phyloP scores from a whole-genome alignment of 202 grass and related monocot genomes.

The Schoenoplectus triqueter region DNA sequence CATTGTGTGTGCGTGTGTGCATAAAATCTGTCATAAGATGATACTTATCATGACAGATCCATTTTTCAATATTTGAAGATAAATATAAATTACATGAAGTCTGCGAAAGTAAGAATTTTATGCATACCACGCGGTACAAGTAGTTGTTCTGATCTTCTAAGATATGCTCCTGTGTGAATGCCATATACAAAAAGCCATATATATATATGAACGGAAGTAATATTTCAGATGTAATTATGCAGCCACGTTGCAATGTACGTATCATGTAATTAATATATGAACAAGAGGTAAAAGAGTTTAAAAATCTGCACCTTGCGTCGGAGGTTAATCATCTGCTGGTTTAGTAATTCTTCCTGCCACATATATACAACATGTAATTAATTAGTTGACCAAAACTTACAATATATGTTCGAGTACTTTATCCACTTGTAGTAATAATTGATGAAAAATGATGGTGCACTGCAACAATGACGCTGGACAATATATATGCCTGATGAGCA shows the following conservation, averaged over 20 bases:
- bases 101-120: neutral
- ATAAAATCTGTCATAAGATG: neutral
- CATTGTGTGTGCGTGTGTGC: neutral
- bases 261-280: too few species aligned
- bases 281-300: neutral
- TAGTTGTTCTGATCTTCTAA: constrained; percentile 55
- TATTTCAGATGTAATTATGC: neutral
- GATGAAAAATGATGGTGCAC: neutral
- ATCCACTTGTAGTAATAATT: neutral
- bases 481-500: neutral
- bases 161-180: constrained; percentile 49
- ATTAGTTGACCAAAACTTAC: neutral
- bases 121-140: constrained; percentile 67
- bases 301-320: constrained; percentile 53
- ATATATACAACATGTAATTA: constrained; percentile 32
- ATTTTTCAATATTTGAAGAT: too few species aligned
- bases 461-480: neutral
- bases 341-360: constrained; percentile 64
- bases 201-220: constrained; percentile 16
- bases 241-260: neutral
- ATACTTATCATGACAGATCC: too few species aligned
- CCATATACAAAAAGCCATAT: constrained; percentile 13
- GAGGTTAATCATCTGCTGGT: constrained; percentile 65
- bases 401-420: neutral
- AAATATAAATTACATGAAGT: neutral